These are phyloP conservation scores for Melaleuca quinquenervia DNA, from an alignment of 345 rosid genomes.

Conservation along the genomic window DNA sequence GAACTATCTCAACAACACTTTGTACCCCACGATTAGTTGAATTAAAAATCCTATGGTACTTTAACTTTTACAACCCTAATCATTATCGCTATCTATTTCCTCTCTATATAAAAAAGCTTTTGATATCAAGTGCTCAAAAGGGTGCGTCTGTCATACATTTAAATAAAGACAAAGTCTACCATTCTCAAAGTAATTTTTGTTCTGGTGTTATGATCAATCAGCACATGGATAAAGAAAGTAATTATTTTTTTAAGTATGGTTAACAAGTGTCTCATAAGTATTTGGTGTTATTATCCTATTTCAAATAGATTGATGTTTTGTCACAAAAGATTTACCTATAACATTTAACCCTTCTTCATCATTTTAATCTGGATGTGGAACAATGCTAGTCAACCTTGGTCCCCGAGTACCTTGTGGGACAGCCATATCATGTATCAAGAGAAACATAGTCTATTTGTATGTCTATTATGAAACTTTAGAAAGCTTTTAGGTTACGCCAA, in stretches of 20 bases:
- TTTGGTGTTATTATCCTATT: background rate
- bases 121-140: background rate
- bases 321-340: accelerated
- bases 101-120: background rate
- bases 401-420: background rate
- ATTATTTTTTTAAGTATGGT: background rate
- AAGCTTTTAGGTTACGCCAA: background rate
- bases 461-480: background rate
- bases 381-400: background rate
- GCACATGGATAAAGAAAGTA: background rate
- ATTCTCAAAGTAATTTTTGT: background rate
- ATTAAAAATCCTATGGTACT: accelerated
- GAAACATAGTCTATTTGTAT: background rate
- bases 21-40: background rate
- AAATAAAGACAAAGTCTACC: background rate
- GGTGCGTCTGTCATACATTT: background rate
- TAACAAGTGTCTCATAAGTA: background rate
- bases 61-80: background rate
- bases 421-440: background rate
- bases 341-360: background rate
- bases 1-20: background rate
- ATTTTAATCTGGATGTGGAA: background rate
- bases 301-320: background rate
- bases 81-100: background rate
- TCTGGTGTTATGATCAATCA: background rate